Conservation (phyloP, 352 stramenopile species). For the Globisporangium emineosum region DNA sequence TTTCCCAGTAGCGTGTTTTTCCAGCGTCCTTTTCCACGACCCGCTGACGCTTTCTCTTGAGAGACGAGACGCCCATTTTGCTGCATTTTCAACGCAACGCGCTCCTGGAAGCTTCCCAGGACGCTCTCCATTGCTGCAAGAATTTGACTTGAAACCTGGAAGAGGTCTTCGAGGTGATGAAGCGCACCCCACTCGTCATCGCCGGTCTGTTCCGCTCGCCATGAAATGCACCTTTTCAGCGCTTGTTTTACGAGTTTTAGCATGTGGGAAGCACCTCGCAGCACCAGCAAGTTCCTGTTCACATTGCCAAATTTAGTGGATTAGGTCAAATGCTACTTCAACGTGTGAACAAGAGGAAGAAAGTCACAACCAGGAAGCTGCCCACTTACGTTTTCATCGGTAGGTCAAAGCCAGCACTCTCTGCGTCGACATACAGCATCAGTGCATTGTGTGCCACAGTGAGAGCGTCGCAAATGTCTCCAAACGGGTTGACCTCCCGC, state of each 20-base stretch:
- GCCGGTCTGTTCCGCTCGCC: constrained; percentile 38
- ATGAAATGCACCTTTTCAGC: constrained; percentile 43
- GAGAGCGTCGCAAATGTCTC: constrained; percentile 36
- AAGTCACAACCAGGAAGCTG: background rate
- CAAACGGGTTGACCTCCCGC: constrained; percentile 28
- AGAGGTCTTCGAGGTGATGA: constrained; percentile 39
- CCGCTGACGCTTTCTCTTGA: constrained; percentile 11
- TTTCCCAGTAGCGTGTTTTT: constrained; percentile 50
- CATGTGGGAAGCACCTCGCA: constrained; percentile 37
- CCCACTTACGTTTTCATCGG: constrained; percentile 37
- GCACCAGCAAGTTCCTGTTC: constrained; percentile 34
- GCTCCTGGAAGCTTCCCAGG: constrained; percentile 53
- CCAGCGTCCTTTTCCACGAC: constrained; percentile 28
- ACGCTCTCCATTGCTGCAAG: constrained; percentile 35
- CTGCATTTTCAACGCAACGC: constrained; percentile 71
- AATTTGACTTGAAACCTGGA: constrained; percentile 34
- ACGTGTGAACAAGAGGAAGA: too few species aligned
- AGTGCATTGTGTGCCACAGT: constrained; percentile 39
- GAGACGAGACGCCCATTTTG: constrained; percentile 14
- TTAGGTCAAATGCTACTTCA: too few species aligned
- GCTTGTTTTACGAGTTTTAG: constrained; percentile 30
- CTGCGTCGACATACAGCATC: constrained; percentile 45
- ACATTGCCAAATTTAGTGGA: too few species aligned
- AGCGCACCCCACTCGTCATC: constrained; percentile 33
- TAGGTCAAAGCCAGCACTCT: constrained; percentile 49